Evolutionary conservation across 2,329 filamentous ascomycete genomes (phyloP), one percentile per base, ranked within the genome.

Genomic region (Aspergillus awamori): DNA sequence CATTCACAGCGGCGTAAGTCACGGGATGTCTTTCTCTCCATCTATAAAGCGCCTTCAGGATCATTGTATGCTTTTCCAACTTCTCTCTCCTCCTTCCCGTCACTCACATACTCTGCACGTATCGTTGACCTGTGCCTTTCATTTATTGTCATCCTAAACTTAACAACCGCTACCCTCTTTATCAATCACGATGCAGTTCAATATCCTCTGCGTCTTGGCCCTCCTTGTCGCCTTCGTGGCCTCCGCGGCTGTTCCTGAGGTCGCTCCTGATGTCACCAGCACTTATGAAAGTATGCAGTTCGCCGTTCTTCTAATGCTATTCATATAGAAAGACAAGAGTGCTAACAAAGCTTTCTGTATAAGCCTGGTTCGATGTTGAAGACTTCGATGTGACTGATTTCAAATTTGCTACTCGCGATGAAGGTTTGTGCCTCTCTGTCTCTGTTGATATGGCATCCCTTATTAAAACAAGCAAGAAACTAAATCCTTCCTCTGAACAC

Each of bases 141-240:
- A 15, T 6, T 24, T 7, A 26, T 11, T 8, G 6, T 10, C 13
- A 53, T 8, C 11, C 36, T 24, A 28, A 56, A 13, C 5, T 47
- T 24, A 3, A 30, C n/a, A 2, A 36, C 26, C 5, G 11, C 8
- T 47, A 5, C 39, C 24, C 24, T 7, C 20, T 22, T 47, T 6
- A 8, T 17, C 30, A 33, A 11, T 24, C 53, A 56, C 30, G 39
- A 56, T 56, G 53, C 45, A 56, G 53, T n/a, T 56, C 41, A 17
- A 47, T 11, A 28, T 45, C 15, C 28, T 56, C 39, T 56, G 24
- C 26, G 17, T 56, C 5, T 6, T 56, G 24, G 8, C 53, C 26
- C 24, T 56, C 8, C n/a, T 56, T 13, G 41, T 56, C 11, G 30
- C 39, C 39, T 33, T 56, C n/a, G 53, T 56, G 53, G 20, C 41